Conservation (phyloP, 2,329 filamentous ascomycete genomes). For the Triangularia setosa region DNA sequence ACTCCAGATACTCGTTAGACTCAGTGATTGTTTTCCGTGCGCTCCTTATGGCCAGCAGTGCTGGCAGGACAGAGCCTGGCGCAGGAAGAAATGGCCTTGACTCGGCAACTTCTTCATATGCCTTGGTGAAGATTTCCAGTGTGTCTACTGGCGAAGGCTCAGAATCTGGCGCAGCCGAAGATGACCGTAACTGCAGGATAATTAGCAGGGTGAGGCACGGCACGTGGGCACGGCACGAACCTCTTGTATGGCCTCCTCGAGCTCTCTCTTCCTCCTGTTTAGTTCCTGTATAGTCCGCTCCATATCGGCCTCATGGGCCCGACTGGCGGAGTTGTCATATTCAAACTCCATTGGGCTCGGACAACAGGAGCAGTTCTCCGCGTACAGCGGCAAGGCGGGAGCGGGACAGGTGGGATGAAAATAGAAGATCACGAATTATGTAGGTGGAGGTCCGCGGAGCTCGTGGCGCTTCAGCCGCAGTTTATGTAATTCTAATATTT, state of each 20-base stretch:
- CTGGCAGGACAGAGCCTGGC: constrained; percentile 64
- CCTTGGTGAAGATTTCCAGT: constrained; percentile 54
- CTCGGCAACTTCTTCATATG: constrained; percentile 61
- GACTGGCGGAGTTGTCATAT: constrained; percentile 30
- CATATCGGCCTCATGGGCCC: constrained; percentile 51
- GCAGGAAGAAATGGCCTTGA: constrained; percentile 63
- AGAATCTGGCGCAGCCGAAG: constrained; percentile 13
- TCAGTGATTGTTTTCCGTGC: constrained; percentile 62
- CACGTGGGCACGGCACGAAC: constrained; percentile 18
- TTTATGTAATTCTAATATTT: background rate
- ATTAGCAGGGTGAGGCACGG: constrained; percentile 1
- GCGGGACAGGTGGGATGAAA: background rate
- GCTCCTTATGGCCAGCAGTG: constrained; percentile 66
- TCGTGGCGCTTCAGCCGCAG: background rate
- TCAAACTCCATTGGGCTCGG: constrained; percentile 28
- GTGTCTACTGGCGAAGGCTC: constrained; percentile 31
- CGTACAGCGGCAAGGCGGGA: background rate
- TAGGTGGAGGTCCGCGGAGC: background rate
- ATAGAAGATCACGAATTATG: background rate
- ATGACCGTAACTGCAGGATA: constrained; percentile 15
- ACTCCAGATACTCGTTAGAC: constrained; percentile 55
- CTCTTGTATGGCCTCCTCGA: constrained; percentile 26
- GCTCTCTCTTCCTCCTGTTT: constrained; percentile 53
- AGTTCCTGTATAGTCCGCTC: constrained; percentile 66
- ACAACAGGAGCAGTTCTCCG: background rate